These are phyloP conservation scores for Ustilago crameri DNA, from an alignment of 1,284 basidiomycete genomes.

Conservation along the genomic window DNA sequence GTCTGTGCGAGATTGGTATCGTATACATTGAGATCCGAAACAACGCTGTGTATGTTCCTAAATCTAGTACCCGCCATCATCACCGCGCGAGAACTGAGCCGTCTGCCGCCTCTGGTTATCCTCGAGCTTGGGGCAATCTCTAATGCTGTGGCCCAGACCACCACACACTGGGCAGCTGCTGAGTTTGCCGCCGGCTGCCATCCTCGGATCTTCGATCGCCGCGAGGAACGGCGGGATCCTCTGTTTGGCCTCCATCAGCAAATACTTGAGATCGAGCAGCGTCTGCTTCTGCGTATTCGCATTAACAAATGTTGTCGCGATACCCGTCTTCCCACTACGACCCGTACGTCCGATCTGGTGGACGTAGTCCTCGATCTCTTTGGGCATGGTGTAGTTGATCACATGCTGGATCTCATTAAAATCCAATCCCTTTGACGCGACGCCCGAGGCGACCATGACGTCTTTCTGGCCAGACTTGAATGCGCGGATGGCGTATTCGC, in stretches of 20 bases:
- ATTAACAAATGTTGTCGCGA: conserved; percentile 99
- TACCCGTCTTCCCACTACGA: conserved; percentile 95
- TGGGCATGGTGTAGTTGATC: conserved; percentile 98
- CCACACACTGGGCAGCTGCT: conserved; percentile 96
- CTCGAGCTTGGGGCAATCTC: conserved; percentile 95
- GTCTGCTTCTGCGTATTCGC: conserved; percentile 97
- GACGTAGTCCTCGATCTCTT: conserved; percentile 81
- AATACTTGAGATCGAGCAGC: conserved; percentile 92
- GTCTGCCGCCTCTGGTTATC: conserved; percentile 78
- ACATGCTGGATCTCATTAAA: conserved; percentile 98
- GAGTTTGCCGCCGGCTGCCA: conserved; percentile 78
- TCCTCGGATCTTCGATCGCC: conserved; percentile 85
- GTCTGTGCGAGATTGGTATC: too few species aligned
- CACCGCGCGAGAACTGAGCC: conserved; percentile 37
- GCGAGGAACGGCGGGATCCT: conserved; percentile 95
- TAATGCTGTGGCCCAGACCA: conserved; percentile 92
- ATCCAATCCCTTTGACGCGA: conserved; percentile 96
- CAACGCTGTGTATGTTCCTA: too few species aligned
- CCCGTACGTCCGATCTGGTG: conserved; percentile 99
- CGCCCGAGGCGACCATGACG: conserved; percentile 98
- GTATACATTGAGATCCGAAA: too few species aligned
- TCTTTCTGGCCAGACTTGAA: conserved; percentile 98
- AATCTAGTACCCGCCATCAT: conserved; percentile 39
- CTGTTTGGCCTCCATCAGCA: conserved; percentile 96
- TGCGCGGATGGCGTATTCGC: conserved; percentile 96